phyloP scores from a whole-genome alignment of 768 basidiomycete species.

The Phlebiopsis gigantea region DNA sequence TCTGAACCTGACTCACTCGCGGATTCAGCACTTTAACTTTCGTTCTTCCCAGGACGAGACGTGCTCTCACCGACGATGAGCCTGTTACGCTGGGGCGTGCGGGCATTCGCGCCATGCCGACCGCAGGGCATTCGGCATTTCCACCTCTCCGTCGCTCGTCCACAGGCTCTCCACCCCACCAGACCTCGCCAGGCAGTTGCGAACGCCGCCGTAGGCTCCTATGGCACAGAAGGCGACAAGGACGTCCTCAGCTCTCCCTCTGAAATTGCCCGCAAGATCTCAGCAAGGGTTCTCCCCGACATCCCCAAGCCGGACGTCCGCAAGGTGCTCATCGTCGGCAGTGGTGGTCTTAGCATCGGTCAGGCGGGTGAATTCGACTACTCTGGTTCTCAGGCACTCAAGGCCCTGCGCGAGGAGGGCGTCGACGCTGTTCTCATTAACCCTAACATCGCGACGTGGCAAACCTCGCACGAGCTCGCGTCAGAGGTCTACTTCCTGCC shows the following conservation, averaged over 20 bases:
- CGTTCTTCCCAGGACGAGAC: conserved; percentile 4
- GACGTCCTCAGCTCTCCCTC: conserved; percentile 90
- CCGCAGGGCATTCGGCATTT: conserved; percentile 29
- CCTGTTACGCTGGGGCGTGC: conserved; percentile 9
- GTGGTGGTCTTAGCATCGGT: conserved; percentile 93
- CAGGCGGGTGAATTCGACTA: conserved; percentile 99
- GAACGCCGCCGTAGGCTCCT: conserved; percentile 70
- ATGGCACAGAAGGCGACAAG: conserved; percentile 42
- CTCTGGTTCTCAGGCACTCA: conserved; percentile 97
- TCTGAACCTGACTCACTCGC: conserved; percentile 1
- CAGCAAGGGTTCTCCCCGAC: conserved; percentile 90
- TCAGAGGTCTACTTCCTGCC: conserved; percentile 97
- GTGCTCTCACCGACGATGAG: conserved; percentile 8
- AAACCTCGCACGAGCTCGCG: conserved; percentile 96
- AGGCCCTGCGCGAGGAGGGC: conserved; percentile 94
- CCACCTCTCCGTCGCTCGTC: conserved; percentile 38
- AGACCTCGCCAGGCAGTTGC: conserved; percentile 60
- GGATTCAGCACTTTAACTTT: neutral
- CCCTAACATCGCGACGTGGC: conserved; percentile 99
- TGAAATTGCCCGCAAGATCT: conserved; percentile 88
- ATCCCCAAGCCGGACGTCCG: conserved; percentile 87
- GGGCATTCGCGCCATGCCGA: conserved; percentile 7
- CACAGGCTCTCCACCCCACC: conserved; percentile 36
- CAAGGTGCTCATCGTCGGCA: conserved; percentile 94
- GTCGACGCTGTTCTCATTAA: conserved; percentile 94